Base-by-base conservation (phyloP, 768 basidiomycete species). In the Termitomyces heimii region DNA sequence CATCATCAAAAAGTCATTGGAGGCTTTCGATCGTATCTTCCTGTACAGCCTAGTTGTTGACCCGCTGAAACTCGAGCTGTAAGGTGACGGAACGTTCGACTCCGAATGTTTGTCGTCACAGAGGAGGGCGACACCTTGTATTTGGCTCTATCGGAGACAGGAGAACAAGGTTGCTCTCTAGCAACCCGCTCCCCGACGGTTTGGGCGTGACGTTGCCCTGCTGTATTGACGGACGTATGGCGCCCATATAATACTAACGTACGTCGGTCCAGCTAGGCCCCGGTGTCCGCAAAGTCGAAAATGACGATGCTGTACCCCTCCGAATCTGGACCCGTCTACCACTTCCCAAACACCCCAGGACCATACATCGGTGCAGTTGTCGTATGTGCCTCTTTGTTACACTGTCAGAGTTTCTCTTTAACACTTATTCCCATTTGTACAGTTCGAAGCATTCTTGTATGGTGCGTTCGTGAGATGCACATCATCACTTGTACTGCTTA, bases 401-500 rank as follows among this genome's bases (percentile, higher is more conserved):
- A 18, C 2, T 12, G 28, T 20, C 29, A 44, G 1, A 20, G n/a
- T 4, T n/a, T 16, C 18, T 40, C 4, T 28, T 35, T 54, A n/a
- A 58, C 32, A 1, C 37, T n/a, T 20, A 12, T 49, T 42, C 16
- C 20, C 29, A 49, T 5, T 35, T 14, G 34, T 29, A 35, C 22
- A 65, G 63, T 63, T 65, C 22, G 63, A 64, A 50, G 28, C 59
- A 13, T 58, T 63, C n/a, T 53, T 64, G 20, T 63, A 65, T 34
- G 63, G 64, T 62, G 42, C 20, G 45, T 44, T 7, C 39, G 8
- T 37, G 7, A 39, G 13, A 46, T 28, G 13, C 20, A 32, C 16
- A 20, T 48, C 49, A 37, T 13, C n/a, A 18, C 8, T 29, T 39
- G 32, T 26, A 22, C 20, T 47, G 26, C 32, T 35, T 18, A 12